Conservation (phyloP, 2,329 filamentous ascomycete genomes). For the Pestalotiopsis sp. region DNA sequence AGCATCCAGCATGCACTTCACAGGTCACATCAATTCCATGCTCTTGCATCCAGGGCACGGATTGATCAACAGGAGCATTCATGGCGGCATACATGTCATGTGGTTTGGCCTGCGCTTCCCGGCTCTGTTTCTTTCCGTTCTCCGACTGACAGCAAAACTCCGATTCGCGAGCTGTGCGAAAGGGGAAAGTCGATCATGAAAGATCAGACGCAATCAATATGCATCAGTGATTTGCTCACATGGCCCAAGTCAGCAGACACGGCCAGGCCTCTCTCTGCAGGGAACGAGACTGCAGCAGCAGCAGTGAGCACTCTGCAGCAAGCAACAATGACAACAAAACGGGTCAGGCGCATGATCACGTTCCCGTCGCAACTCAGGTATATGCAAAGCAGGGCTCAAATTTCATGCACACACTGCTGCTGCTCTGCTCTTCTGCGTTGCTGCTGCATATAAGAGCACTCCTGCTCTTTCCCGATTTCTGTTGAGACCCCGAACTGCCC, state of each 20-base stretch:
- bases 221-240: background rate
- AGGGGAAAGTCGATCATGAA: background rate
- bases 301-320: background rate
- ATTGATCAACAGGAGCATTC: background rate
- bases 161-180: background rate
- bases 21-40: background rate
- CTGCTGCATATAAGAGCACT: background rate
- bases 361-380: background rate
- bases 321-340: background rate
- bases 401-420: background rate
- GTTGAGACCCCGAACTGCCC: background rate
- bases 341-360: background rate
- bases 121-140: background rate
- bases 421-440: background rate
- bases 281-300: background rate
- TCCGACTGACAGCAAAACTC: background rate
- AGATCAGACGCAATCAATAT: background rate
- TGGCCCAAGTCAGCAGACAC: background rate
- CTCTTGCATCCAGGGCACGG: background rate
- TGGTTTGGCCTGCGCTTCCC: background rate
- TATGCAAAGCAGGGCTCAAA: background rate
- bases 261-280: too few relatives aligned
- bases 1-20: background rate
- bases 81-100: background rate
- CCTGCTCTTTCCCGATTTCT: background rate